Evolutionary conservation across 441 rosid species (phyloP), one percentile per base, ranked within the genome.

Genomic region (Manihot esculenta): DNA sequence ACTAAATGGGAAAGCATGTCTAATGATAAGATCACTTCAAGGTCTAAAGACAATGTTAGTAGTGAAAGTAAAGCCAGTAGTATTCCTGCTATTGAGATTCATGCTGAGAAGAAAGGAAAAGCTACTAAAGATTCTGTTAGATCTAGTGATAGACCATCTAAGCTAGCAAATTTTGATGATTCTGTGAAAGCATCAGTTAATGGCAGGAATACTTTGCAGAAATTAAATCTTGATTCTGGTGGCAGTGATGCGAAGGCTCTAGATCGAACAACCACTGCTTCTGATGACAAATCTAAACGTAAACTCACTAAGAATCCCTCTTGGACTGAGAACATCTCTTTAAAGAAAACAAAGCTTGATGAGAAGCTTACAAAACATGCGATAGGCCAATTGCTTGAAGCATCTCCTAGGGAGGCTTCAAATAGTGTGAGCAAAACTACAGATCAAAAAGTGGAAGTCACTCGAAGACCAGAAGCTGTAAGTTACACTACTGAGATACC

Each of bases 381-480:
- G 48, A 70, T 53, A 70, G 84, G 73, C 60, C 81, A 83, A 68
- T 48, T 70, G 69, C 64, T 64, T 33, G 76, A 74, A 62, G 72
- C 63, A 62, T 76, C 80, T 69, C 69, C 56, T 11, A 64, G 38
- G 11, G 75, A 23, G 18, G 47, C 65, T 75, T 70, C 79, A 64
- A 68, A 13, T 70, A n/a, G n/a, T n/a, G 78, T 61, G 38, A 65
- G 67, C 42, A 82, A 75, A 64, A 47, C 60, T 64, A 66, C 64
- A 59, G 24, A 66, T 44, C 76, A 77, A 79, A 76, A 69, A 47
- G 44, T 66, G 74, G 86, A 82, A 77, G 84, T 84, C 74, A 71
- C 77, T 59, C 77, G 74, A 50, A 79, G 76, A 61, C 86, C 83
- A 27, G 83, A 79, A 76, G 80, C 69, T 69, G 98, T 93, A 87